Evolutionary conservation across 306 rosid genomes (phyloP), one percentile per base, ranked within the genome.

Genomic region (Chamaecrista fasciculata): DNA sequence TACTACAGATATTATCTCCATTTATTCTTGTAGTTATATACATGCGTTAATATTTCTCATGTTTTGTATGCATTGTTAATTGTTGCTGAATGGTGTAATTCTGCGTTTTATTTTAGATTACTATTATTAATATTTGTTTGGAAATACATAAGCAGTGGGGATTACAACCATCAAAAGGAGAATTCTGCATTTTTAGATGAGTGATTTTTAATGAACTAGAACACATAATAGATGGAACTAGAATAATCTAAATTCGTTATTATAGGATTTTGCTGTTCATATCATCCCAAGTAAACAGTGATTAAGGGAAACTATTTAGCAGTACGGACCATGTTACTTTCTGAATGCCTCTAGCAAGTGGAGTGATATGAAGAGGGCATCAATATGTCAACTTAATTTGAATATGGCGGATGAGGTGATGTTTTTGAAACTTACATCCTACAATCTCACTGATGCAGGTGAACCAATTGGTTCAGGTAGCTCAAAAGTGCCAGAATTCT

Each of bases 401-500:
- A n/a, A n/a, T n/a, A n/a, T n/a, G n/a, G n/a, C n/a, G n/a, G n/a
- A n/a, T n/a, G 6, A 33, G 48, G 29, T 52, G 62, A 18, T 60
- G 10, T 44, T 62, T 55, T 48, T 56, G 44, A 46, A 42, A 67
- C 37, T 50, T 40, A 44, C 28, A 10, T 71, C 60, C 50, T 50
- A 82, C 20, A 1, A 34, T 67, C 71, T 25, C 15, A 50, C 20
- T 75, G 51, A 64, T 82, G 46, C 88, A 95, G 99, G 99, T 95
- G 44, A 82, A 81, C 77, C 99, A 95, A 61, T 74, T 95, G 80
- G 86, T 91, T 75, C 97, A 89, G 76, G 96, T 91, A 55, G 95
- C 97, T 44, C 92, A 89, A 81, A 95, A 87, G 72, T 91, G 97
- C 78, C 99, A 91, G 73, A 89, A 80, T 71, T 84, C 88, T 46